A percentile compares a stretch with the other conserved stretches of the same genome.
Conservation (phyloP, 2,329 filamentous ascomycete species). For the Pseudocercospora eumusae region DNA sequence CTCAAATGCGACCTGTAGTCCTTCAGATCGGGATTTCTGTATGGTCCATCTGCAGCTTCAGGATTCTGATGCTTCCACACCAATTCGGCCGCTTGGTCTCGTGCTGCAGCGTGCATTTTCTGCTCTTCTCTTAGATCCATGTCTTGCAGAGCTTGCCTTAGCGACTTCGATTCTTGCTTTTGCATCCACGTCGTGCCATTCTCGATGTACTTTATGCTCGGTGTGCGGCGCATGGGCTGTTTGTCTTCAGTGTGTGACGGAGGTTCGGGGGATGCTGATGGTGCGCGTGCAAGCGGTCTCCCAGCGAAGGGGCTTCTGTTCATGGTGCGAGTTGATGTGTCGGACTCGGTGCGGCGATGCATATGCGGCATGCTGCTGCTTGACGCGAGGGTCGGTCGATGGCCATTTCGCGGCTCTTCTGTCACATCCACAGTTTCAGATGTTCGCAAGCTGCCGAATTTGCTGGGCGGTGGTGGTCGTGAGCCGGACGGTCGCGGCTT, state of each 20-base stretch:
- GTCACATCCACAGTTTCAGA: conserved; percentile 33
- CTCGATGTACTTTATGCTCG: conserved; percentile 70
- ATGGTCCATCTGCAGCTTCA: conserved; percentile 56
- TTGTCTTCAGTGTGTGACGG: conserved; percentile 50
- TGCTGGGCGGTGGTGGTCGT: conserved; percentile 61
- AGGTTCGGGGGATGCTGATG: conserved; percentile 38
- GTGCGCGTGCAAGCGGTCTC: conserved; percentile 36
- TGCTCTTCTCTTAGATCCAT: conserved; percentile 67
- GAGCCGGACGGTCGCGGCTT: conserved; percentile 71
- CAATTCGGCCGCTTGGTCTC: conserved; percentile 75
- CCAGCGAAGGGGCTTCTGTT: conserved; percentile 36
- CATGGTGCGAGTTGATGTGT: conserved; percentile 15
- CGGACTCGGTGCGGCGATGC: conserved; percentile 27
- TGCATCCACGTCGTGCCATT: conserved; percentile 76
- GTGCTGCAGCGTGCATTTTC: conserved; percentile 68
- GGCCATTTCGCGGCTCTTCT: conserved; percentile 19
- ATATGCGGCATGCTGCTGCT: conserved; percentile 38
- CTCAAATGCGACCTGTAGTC: conserved; percentile 67
- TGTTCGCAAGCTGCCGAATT: conserved; percentile 37
- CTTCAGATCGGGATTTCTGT: conserved; percentile 38
- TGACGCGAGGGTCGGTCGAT: conserved; percentile 37
- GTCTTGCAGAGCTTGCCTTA: conserved; percentile 72
- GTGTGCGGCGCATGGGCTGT: conserved; percentile 45
- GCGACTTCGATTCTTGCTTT: conserved; percentile 70
- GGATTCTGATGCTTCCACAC: conserved; percentile 76